Evolutionary conservation across 768 basidiomycete species (phyloP).

Genomic region (Russula griseocarnosa): DNA sequence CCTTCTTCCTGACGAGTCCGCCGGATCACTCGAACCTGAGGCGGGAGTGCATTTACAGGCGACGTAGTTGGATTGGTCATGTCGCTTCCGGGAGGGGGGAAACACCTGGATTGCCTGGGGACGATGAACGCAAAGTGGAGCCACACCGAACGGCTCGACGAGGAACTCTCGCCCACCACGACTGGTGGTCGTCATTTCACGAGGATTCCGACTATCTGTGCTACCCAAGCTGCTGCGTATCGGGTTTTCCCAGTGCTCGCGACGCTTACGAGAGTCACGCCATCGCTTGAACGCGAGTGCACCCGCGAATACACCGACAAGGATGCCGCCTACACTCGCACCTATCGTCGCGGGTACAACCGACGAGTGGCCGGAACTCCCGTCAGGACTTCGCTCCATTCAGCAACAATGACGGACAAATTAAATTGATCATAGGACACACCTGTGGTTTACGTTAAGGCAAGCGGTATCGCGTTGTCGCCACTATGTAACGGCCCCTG

Average conservation of each 20-base stretch:
- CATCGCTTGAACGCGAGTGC: conserved; percentile 6
- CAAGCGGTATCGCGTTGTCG: conserved; percentile 41
- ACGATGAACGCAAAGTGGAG: background rate
- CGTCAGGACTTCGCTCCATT: background rate
- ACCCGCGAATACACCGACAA: conserved; percentile 31
- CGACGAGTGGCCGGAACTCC: background rate
- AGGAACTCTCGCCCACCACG: conserved; percentile 12
- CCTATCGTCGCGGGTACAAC: conserved; percentile 8
- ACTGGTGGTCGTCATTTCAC: conserved; percentile 6
- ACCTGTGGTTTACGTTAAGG: conserved; percentile 33
- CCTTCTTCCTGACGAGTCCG: conserved; percentile 14
- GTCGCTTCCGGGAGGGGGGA: conserved; percentile 1
- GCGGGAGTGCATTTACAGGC: background rate
- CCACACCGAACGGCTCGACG: conserved; percentile 28
- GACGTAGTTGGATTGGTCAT: background rate
- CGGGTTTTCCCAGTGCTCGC: background rate
- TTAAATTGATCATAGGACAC: no score
- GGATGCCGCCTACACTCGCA: conserved; percentile 30
- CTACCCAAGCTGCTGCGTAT: background rate
- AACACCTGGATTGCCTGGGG: conserved; percentile 8
- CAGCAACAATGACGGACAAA: background rate
- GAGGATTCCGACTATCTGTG: background rate
- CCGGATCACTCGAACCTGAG: conserved; percentile 13
- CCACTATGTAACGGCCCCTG: conserved; percentile 58
- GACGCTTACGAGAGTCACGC: background rate